Conservation (phyloP, 2,329 filamentous ascomycete genomes). For the Colletotrichum plurivorum region DNA sequence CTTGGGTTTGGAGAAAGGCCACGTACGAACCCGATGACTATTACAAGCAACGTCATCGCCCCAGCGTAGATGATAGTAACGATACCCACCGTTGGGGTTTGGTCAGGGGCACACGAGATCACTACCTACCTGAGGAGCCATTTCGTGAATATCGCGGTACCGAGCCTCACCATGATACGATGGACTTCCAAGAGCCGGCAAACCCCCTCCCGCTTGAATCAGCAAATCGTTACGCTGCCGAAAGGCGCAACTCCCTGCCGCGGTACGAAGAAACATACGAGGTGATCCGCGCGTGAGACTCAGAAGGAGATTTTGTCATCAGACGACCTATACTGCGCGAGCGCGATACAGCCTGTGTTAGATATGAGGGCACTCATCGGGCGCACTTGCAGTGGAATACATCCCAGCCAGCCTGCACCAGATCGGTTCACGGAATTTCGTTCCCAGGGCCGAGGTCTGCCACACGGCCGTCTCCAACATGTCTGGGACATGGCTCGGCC, state of each 20-base stretch:
- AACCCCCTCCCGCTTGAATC: too few species aligned
- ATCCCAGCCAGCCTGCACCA: neutral
- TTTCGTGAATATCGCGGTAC: too few species aligned
- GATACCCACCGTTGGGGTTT: too few species aligned
- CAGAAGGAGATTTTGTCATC: constrained; percentile 62
- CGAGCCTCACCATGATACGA: too few species aligned
- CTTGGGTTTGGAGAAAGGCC: too few species aligned
- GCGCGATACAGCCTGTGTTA: constrained; percentile 42
- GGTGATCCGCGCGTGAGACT: constrained; percentile 60
- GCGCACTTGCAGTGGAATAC: neutral
- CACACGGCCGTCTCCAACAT: neutral
- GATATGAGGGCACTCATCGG: constrained; percentile 41
- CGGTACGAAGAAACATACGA: constrained; percentile 55
- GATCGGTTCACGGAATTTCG: neutral
- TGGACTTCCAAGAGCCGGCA: too few species aligned
- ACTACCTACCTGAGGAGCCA: too few species aligned
- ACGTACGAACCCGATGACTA: too few species aligned
- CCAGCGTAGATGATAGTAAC: too few species aligned
- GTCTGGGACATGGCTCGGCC: neutral
- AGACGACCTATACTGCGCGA: constrained; percentile 56
- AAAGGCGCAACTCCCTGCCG: neutral
- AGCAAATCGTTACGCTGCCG: neutral
- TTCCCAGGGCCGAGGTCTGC: neutral
- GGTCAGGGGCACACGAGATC: too few species aligned
- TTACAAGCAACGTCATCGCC: too few species aligned